Evolutionary conservation across 2,329 filamentous ascomycete species (phyloP), one percentile per base, ranked within the genome.

Genomic region (Sporothrix pallida): DNA sequence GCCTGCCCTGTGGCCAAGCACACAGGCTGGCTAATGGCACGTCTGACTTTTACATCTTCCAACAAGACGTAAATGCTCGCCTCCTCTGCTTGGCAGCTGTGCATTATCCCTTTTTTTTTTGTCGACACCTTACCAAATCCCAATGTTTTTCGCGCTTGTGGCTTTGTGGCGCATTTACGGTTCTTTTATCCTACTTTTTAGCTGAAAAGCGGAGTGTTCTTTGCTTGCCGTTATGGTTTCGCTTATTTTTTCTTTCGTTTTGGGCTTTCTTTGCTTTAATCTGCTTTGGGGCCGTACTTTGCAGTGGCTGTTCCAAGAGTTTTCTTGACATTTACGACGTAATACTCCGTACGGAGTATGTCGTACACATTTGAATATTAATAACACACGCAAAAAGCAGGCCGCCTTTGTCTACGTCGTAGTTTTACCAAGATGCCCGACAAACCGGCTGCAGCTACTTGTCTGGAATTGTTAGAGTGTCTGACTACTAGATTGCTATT

Each of bases 81-180:
- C 52, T 23, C n/a, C 15, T 62, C 31, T 44, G 31, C 9, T 20
- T 20, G 60, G 60, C 60, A 63, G 60, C 60, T 44, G 60, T 44
- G 17, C 17, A 6, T 42, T 20, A 20, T 20, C 1, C 17, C 37
- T 20, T 31, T 37, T 37, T 37, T n/a, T 63, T 62, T 42, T 63
- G 60, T 44, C 15, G 17, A 20, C 13, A 12, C 23, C 23, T 20
- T 44, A 8, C 15, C 31, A 62, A n/a, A 3, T 20, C 17, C 26
- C n/a, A 37, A 10, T 8, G 31, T 2, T 44, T n/a, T 44, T 44
- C 15, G 31, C 17, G 31, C n/a, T 62, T 42, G 58, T 62, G 58
- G 58, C 58, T 62, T 44, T 62, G 58, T 62, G 58, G 58, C 58
- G 26, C 15, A 26, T 62, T 37, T 62, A 58, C 23, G 26, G 52